Evolutionary conservation across 495 filamentous ascomycete species (phyloP).

Genomic region (Aspergillus olivimuriae): DNA sequence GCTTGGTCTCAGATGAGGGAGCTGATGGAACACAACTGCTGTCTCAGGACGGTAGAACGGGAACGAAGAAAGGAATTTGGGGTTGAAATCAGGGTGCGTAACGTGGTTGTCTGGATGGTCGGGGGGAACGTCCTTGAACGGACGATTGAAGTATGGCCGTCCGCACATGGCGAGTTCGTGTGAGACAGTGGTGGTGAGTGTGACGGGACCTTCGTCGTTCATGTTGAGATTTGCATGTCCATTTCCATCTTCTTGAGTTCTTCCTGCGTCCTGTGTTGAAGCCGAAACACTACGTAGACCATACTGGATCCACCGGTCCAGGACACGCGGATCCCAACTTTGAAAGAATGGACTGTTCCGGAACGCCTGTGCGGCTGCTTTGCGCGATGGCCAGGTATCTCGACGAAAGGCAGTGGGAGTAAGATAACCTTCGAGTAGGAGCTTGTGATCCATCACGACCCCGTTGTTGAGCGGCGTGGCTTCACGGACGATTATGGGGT

Average conservation of each 20-base stretch:
- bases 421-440: background rate
- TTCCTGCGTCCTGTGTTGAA: no score
- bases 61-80: background rate
- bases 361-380: background rate
- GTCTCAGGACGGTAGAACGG: constrained; percentile 42
- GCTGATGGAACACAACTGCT: constrained; percentile 46
- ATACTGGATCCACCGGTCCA: background rate
- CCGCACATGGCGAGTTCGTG: constrained; percentile 2
- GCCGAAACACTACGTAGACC: no score
- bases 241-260: no score
- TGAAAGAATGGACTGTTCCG: background rate
- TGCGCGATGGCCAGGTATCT: constrained; percentile 2
- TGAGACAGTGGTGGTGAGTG: constrained; percentile 1
- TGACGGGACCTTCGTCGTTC: no score
- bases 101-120: background rate
- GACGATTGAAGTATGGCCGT: no score
- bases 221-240: no score
- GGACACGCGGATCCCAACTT: constrained; percentile 1
- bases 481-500: constrained; percentile 5
- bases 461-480: background rate
- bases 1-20: constrained; percentile 52
- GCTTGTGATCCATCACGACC: background rate
- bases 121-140: background rate
- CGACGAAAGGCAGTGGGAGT: background rate
- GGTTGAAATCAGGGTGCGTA: constrained; percentile 3